Percentiles rank a stretch among this genome's conserved stretches.
phyloP scores from a whole-genome alignment of 352 stramenopile genomes.

The Phytophthora brassicae region DNA sequence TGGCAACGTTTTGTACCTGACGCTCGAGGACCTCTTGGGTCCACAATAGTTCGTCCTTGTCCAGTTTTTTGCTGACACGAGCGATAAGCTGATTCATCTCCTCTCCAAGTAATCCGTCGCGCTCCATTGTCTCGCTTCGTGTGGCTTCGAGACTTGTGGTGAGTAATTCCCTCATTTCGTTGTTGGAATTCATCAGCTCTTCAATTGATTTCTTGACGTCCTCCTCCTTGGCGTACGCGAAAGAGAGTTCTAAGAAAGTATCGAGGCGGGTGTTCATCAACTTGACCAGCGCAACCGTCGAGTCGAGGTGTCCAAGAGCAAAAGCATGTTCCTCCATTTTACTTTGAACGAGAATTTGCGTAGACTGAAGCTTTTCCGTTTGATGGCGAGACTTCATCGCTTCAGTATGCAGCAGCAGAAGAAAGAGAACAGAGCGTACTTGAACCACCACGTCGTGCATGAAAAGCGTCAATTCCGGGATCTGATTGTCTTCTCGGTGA shows the following conservation, averaged over 20 bases:
- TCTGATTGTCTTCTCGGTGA: constrained; percentile 20
- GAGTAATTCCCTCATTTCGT: constrained; percentile 44
- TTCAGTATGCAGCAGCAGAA: constrained; percentile 48
- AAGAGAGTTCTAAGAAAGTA: constrained; percentile 63
- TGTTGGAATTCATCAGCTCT: constrained; percentile 54
- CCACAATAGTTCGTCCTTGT: constrained; percentile 79
- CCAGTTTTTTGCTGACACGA: constrained; percentile 71
- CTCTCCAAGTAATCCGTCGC: constrained; percentile 53
- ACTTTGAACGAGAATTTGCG: constrained; percentile 33
- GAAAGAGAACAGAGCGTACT: constrained; percentile 51
- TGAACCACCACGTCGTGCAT: constrained; percentile 63
- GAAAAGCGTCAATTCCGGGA: constrained; percentile 27
- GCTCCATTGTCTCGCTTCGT: constrained; percentile 43
- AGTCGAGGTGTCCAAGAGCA: constrained; percentile 50
- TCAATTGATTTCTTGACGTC: constrained; percentile 76
- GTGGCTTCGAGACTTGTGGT: constrained; percentile 50
- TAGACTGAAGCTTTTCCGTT: constrained; percentile 32
- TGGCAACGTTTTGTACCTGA: constrained; percentile 68
- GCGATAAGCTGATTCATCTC: constrained; percentile 64
- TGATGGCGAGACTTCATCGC: constrained; percentile 41
- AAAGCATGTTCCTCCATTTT: constrained; percentile 50
- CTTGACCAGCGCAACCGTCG: constrained; percentile 58
- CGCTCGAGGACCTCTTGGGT: constrained; percentile 70
- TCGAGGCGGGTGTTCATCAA: constrained; percentile 63
- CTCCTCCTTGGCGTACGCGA: constrained; percentile 69